A percentile compares a stretch with the other conserved stretches of the same genome.
These are phyloP conservation scores for Metarhizium album DNA, from an alignment of 2,329 filamentous ascomycete genomes.

Conservation along the genomic window DNA sequence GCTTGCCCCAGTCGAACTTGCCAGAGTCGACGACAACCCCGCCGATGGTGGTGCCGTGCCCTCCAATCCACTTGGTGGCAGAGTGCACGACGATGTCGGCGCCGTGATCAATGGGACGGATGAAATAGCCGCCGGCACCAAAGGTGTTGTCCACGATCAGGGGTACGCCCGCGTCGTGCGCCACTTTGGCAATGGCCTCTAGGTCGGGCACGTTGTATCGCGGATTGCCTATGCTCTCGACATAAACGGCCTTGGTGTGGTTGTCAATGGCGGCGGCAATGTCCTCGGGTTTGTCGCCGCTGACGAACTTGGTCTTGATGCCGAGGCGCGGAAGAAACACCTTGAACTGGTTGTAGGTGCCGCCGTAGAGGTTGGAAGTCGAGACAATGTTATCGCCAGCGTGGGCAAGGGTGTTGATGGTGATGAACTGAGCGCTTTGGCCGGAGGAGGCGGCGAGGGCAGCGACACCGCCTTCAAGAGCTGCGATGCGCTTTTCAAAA, in stretches of 20 bases:
- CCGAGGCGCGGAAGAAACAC: constrained; percentile 80
- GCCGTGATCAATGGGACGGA: constrained; percentile 77
- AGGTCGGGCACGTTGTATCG: constrained; percentile 89
- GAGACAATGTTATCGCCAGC: constrained; percentile 88
- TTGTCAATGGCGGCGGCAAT: constrained; percentile 79
- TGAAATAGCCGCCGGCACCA: constrained; percentile 82
- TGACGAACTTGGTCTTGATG: constrained; percentile 78
- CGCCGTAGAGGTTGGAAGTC: constrained; percentile 84
- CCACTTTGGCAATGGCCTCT: constrained; percentile 72
- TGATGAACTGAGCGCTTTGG: constrained; percentile 86
- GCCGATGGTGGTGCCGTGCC: constrained; percentile 85
- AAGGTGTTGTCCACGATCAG: constrained; percentile 86
- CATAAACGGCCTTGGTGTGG: constrained; percentile 82
- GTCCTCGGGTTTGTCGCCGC: constrained; percentile 68
- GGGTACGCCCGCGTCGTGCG: constrained; percentile 57
- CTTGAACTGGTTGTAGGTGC: constrained; percentile 97
- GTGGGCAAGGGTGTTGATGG: constrained; percentile 72
- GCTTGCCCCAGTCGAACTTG: constrained; percentile 87
- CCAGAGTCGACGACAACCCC: constrained; percentile 80
- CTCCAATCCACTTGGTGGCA: constrained; percentile 94
- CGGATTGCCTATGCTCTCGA: constrained; percentile 91
- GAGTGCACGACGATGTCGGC: constrained; percentile 92
- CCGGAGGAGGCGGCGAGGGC: constrained; percentile 79
- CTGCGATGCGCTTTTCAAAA: constrained; percentile 93
- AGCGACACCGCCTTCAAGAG: constrained; percentile 82